Percentiles rank a stretch among this genome's conserved stretches.
These are phyloP conservation scores for Kwoniella botswanensis DNA, from an alignment of 768 basidiomycete species.

Conservation along the genomic window DNA sequence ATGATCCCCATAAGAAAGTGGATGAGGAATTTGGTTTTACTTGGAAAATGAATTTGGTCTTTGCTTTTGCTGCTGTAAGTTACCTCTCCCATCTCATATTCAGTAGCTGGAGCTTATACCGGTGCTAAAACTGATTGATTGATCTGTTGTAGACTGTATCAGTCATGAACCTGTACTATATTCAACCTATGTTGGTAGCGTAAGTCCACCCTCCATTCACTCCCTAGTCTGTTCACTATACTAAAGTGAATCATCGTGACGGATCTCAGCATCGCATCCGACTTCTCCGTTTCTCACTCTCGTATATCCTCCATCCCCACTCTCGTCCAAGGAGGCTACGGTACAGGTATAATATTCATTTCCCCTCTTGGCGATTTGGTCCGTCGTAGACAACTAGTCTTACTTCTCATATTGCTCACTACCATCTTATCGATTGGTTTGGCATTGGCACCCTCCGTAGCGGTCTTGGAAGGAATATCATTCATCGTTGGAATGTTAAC, in stretches of 20 bases:
- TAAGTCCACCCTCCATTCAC: slow-evolving; percentile 46
- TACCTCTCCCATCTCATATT: background rate
- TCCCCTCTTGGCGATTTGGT: slow-evolving; percentile 83
- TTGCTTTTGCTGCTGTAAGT: slow-evolving; percentile 71
- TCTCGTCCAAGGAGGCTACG: slow-evolving; percentile 65
- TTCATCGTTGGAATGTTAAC: slow-evolving; percentile 74
- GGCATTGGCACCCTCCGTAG: slow-evolving; percentile 67
- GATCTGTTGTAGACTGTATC: slow-evolving; percentile 39
- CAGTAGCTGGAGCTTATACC: too few species aligned
- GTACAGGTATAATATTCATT: slow-evolving; percentile 72
- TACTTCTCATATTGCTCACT: slow-evolving; percentile 65
- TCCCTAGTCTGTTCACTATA: slow-evolving; percentile 16
- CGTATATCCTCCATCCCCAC: slow-evolving; percentile 56
- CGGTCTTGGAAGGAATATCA: slow-evolving; percentile 69
- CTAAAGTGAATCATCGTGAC: background rate
- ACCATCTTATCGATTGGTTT: slow-evolving; percentile 73
- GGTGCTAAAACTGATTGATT: too few species aligned
- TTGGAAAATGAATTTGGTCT: slow-evolving; percentile 62
- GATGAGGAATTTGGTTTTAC: slow-evolving; percentile 44
- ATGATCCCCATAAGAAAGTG: slow-evolving; percentile 53
- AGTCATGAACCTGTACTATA: slow-evolving; percentile 73
- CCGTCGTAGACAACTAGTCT: slow-evolving; percentile 72
- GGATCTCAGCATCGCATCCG: slow-evolving; percentile 45
- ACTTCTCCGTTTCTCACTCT: slow-evolving; percentile 50
- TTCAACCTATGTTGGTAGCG: slow-evolving; percentile 70